Conservation (phyloP, 139 green algal genomes). For the Ostreobium quekettii region DNA sequence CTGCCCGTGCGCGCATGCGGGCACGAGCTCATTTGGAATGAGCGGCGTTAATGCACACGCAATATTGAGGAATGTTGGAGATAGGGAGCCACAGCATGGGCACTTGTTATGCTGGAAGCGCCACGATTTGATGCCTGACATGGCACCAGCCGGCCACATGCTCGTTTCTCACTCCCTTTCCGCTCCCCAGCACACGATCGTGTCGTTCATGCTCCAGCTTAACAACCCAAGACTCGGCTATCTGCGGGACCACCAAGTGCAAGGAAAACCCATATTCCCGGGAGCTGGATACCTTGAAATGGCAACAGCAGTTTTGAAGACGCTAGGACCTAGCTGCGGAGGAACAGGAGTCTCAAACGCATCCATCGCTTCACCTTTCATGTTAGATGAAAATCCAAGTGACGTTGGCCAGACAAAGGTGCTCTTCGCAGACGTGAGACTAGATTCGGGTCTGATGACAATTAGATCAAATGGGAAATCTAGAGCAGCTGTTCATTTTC, state of each 20-base stretch:
- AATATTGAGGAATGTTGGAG: slow-evolving; percentile 40
- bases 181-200: not conserved
- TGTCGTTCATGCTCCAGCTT: not conserved
- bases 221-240: slow-evolving; percentile 20
- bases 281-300: slow-evolving; percentile 47
- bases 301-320: slow-evolving; percentile 28
- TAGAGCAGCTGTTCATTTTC: too few relatives aligned
- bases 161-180: not conserved
- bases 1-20: slow-evolving; percentile 15
- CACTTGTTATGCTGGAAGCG: too few relatives aligned
- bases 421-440: too few relatives aligned
- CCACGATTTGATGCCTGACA: not conserved
- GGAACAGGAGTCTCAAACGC: not conserved
- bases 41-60: slow-evolving; percentile 74
- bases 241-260: slow-evolving; percentile 38
- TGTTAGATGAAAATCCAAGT: not conserved
- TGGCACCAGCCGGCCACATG: not conserved
- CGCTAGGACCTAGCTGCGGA: not conserved
- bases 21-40: slow-evolving; percentile 81
- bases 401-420: too few relatives aligned
- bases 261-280: slow-evolving; percentile 23
- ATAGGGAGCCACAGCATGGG: too few relatives aligned
- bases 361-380: not conserved
- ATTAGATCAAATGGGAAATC: too few relatives aligned
- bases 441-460: too few relatives aligned